Evolutionary conservation across 2,329 filamentous ascomycete species (phyloP).

Genomic region (Knufia petricola): DNA sequence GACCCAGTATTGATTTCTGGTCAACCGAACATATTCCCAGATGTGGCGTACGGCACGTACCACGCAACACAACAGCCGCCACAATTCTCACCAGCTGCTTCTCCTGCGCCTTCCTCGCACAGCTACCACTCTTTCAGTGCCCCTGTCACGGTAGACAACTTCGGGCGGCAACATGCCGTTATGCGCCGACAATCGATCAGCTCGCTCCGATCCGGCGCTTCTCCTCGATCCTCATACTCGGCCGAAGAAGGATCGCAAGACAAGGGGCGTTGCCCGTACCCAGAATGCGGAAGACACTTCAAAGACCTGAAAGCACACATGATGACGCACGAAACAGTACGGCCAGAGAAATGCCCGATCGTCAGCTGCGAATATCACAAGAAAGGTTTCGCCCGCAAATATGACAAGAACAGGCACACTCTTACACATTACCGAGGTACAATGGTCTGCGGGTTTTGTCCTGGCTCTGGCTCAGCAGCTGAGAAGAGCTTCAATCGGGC

Average conservation of each 20-base stretch:
- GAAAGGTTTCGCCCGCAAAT: constrained; percentile 90
- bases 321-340: constrained; percentile 83
- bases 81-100: constrained; percentile 29
- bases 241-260: constrained; percentile 51
- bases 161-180: constrained; percentile 23
- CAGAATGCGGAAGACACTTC: constrained; percentile 76
- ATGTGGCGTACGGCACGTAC: constrained; percentile 18
- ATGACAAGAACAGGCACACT: constrained; percentile 92
- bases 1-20: constrained; percentile 47
- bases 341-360: constrained; percentile 91
- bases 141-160: constrained; percentile 19
- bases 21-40: constrained; percentile 25
- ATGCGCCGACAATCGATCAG: constrained; percentile 45
- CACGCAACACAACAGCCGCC: constrained; percentile 10
- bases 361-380: constrained; percentile 81
- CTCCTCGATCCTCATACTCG: constrained; percentile 38
- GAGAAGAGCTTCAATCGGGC: constrained; percentile 95
- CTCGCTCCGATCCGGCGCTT: constrained; percentile 45
- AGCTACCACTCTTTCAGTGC: constrained; percentile 25
- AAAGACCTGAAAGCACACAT: constrained; percentile 91
- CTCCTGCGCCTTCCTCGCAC: constrained; percentile 26
- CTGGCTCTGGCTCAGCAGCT: constrained; percentile 73
- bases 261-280: constrained; percentile 66
- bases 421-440: constrained; percentile 94
- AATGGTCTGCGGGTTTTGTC: constrained; percentile 94